phyloP scores from a whole-genome alignment of 2,329 filamentous ascomycete genomes.

The Diaporthe caulivora region DNA sequence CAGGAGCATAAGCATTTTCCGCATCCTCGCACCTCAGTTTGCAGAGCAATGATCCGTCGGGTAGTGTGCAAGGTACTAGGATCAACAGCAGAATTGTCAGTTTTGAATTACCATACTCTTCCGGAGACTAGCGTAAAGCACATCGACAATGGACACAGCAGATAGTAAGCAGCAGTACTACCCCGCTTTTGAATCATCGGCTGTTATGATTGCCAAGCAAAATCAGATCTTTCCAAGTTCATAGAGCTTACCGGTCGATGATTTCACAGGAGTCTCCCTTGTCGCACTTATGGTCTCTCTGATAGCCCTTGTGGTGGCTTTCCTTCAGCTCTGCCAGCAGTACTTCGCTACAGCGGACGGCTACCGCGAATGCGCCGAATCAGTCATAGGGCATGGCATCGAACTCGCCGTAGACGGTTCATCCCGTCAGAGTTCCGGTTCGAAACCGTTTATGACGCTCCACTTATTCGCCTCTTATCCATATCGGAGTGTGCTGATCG shows the following conservation, averaged over 20 bases:
- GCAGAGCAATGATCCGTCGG: not conserved
- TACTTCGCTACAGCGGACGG: not conserved
- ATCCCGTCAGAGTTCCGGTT: not conserved
- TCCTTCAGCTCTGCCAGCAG: not conserved
- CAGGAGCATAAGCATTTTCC: not conserved
- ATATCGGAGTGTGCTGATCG: not conserved
- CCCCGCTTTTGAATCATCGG: not conserved
- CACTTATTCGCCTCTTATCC: not conserved
- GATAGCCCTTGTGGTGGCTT: not conserved
- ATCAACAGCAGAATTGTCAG: not conserved
- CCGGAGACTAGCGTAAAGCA: not conserved
- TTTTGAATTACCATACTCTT: not conserved
- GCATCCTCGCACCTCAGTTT: not conserved
- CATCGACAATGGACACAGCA: not conserved
- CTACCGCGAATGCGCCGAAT: not conserved
- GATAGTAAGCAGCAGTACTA: not conserved
- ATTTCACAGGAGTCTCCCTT: not conserved
- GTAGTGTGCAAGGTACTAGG: not conserved
- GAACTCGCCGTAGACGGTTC: not conserved
- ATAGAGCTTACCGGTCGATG: not conserved
- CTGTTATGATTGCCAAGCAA: not conserved
- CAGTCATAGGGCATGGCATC: not conserved
- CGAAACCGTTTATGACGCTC: not conserved
- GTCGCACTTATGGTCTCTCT: not conserved
- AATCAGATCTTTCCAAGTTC: not conserved